A percentile compares a stretch with the other conserved stretches of the same genome.
These are phyloP conservation scores for Clarireedia monteithiana DNA, from an alignment of 2,329 filamentous ascomycete species.

Conservation along the genomic window DNA sequence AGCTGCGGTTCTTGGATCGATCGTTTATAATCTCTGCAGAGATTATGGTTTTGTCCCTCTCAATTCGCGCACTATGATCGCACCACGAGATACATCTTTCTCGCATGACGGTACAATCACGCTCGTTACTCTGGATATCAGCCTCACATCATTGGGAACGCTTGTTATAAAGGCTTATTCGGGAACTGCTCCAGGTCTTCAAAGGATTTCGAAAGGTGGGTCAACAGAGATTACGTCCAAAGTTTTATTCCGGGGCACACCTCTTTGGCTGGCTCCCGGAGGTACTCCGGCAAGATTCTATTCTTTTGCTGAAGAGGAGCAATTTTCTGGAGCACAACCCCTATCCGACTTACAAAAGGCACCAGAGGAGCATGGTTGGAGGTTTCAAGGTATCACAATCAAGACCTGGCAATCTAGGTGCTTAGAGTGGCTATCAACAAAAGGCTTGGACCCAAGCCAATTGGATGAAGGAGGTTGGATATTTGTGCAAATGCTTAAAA, in stretches of 20 bases:
- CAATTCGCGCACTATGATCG: slow-evolving; percentile 29
- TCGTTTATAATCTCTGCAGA: slow-evolving; percentile 27
- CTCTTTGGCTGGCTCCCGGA: slow-evolving; percentile 28
- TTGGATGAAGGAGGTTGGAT: slow-evolving; percentile 28
- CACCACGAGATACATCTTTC: not conserved
- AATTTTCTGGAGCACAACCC: slow-evolving; percentile 13
- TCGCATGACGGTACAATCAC: slow-evolving; percentile 14
- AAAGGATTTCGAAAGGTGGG: slow-evolving; percentile 13
- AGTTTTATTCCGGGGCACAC: slow-evolving; percentile 15
- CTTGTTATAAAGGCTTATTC: slow-evolving; percentile 28
- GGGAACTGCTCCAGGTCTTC: slow-evolving; percentile 21
- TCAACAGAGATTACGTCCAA: slow-evolving; percentile 2
- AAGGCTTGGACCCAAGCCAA: slow-evolving; percentile 21
- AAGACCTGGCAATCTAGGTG: slow-evolving; percentile 27
- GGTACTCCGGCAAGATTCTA: slow-evolving; percentile 28
- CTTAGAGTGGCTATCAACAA: slow-evolving; percentile 28
- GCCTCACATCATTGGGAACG: slow-evolving; percentile 27
- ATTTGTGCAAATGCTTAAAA: slow-evolving; percentile 25
- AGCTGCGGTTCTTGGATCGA: slow-evolving; percentile 27
- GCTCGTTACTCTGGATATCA: slow-evolving; percentile 28
- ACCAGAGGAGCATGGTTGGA: slow-evolving; percentile 12
- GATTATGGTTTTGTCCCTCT: slow-evolving; percentile 27
- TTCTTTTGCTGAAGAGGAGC: slow-evolving; percentile 16
- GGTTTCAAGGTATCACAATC: slow-evolving; percentile 18
- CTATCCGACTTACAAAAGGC: slow-evolving; percentile 16